A percentile compares a stretch with the other conserved stretches of the same genome.
These are phyloP conservation scores for Pyrenula massariospora DNA, from an alignment of 495 filamentous ascomycete species.

Conservation along the genomic window DNA sequence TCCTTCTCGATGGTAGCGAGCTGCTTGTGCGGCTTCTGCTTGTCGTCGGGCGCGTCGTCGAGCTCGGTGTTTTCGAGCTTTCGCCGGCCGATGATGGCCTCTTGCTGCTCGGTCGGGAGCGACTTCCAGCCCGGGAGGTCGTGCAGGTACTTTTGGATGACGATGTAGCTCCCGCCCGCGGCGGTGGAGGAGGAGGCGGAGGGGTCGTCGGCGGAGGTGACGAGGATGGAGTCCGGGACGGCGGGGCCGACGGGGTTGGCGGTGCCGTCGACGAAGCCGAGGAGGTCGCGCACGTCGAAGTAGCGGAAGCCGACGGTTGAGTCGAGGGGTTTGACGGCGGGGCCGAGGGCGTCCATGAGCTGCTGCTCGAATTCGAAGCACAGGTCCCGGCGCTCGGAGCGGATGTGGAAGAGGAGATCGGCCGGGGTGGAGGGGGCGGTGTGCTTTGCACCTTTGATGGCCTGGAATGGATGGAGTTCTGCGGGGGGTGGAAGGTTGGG, in stretches of 20 bases:
- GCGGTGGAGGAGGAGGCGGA: background rate
- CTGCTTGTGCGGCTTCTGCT: conserved; percentile 40
- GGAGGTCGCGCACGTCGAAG: conserved; percentile 45
- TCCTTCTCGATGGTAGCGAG: conserved; percentile 43
- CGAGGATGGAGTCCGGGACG: conserved; percentile 28
- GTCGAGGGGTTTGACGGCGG: conserved; percentile 32
- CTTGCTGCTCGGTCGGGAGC: conserved; percentile 38
- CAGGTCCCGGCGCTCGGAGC: conserved; percentile 42
- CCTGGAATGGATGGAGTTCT: conserved; percentile 40
- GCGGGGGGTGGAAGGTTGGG: conserved; percentile 30
- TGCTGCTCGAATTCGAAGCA: conserved; percentile 47
- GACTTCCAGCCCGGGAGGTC: conserved; percentile 32
- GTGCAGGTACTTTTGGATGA: conserved; percentile 49
- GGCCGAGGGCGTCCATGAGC: conserved; percentile 34
- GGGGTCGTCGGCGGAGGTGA: conserved; percentile 26
- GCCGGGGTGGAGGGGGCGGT: conserved; percentile 40
- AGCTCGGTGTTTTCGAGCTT: conserved; percentile 45
- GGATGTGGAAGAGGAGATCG: conserved; percentile 46
- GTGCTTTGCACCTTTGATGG: conserved; percentile 29
- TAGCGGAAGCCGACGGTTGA: conserved; percentile 47
- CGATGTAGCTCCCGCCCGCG: conserved; percentile 42
- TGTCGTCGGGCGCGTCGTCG: conserved; percentile 31
- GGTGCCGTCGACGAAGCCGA: conserved; percentile 49
- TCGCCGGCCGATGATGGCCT: conserved; percentile 43
- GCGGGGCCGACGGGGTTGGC: conserved; percentile 42